Percentiles rank a stretch among this genome's conserved stretches.
Conservation (phyloP, 345 rosid genomes). For the Durio zibethinus region DNA sequence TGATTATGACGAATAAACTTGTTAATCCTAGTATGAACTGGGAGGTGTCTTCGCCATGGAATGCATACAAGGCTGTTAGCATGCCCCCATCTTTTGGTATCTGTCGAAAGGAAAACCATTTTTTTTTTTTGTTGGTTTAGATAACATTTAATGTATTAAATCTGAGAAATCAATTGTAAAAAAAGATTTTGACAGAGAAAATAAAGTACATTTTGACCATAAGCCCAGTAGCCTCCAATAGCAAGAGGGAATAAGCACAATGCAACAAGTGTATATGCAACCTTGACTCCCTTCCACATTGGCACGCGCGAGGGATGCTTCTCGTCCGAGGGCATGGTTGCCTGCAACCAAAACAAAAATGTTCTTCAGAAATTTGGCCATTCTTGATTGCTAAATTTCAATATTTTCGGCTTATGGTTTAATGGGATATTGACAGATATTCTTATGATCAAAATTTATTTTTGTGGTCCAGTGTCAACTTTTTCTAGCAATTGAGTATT, state of each 20-base stretch:
- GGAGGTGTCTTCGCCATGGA: slow-evolving; percentile 38
- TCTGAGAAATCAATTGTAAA: background rate
- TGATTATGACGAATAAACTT: slow-evolving; percentile 49
- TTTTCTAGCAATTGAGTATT: background rate
- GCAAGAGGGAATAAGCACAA: slow-evolving; percentile 56
- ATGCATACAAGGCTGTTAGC: slow-evolving; percentile 36
- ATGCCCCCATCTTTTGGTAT: slow-evolving; percentile 58
- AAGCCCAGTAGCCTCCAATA: slow-evolving; percentile 69
- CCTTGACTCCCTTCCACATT: slow-evolving; percentile 70
- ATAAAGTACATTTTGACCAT: slow-evolving; percentile 43
- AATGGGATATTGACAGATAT: background rate
- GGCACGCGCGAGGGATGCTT: slow-evolving; percentile 61
- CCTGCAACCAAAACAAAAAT: slow-evolving; percentile 31
- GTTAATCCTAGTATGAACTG: slow-evolving; percentile 39
- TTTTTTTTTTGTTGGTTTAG: background rate
- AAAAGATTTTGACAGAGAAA: background rate
- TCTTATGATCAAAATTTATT: background rate
- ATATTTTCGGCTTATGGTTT: background rate
- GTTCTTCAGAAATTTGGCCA: background rate
- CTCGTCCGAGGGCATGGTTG: slow-evolving; percentile 73
- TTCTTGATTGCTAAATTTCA: background rate
- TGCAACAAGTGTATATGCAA: slow-evolving; percentile 48
- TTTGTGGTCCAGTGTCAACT: background rate
- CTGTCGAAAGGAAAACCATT: slow-evolving; percentile 25
- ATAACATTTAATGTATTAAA: background rate